A percentile compares a stretch with the other conserved stretches of the same genome.
Conservation (phyloP, 164 flowering plant genomes). For the Aristolochia fimbriata region DNA sequence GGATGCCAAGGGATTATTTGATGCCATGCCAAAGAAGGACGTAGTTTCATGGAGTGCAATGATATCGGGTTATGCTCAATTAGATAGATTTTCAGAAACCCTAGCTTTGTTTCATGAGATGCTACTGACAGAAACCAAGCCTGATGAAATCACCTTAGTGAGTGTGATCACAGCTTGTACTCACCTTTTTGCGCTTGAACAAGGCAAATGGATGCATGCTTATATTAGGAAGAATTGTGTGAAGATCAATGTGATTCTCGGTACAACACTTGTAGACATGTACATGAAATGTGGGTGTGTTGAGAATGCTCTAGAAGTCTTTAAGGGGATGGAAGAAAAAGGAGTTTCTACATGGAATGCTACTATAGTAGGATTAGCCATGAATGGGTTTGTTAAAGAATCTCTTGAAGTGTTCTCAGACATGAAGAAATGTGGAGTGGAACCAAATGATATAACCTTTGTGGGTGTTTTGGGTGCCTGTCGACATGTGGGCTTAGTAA, state of each 20-base stretch:
- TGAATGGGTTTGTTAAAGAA: constrained; percentile 26
- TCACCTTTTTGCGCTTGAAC: constrained; percentile 27
- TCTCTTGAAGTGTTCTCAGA: constrained; percentile 25
- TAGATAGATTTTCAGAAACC: constrained; percentile 18
- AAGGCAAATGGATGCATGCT: constrained; percentile 31
- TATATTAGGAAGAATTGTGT: constrained; percentile 23
- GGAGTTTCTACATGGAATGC: constrained; percentile 42
- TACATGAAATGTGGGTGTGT: constrained; percentile 40
- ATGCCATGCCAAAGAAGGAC: constrained; percentile 31
- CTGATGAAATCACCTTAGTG: constrained; percentile 32
- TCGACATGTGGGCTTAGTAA: constrained; percentile 36
- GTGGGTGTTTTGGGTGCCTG: constrained; percentile 38
- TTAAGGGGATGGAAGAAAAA: constrained; percentile 25
- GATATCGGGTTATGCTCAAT: constrained; percentile 32
- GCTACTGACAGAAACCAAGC: constrained; percentile 21
- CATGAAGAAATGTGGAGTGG: constrained; percentile 20
- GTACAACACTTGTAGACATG: constrained; percentile 41
- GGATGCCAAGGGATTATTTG: constrained; percentile 27
- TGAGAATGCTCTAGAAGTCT: constrained; percentile 29
- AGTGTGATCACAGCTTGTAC: constrained; percentile 36
- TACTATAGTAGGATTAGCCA: constrained; percentile 29
- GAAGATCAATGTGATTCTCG: constrained; percentile 23
- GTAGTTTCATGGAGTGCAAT: constrained; percentile 38
- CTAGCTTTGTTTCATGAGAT: constrained; percentile 28
- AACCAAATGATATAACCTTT: constrained; percentile 38